These are phyloP conservation scores for Exidia glandulosa DNA, from an alignment of 768 basidiomycete species.

Conservation along the genomic window DNA sequence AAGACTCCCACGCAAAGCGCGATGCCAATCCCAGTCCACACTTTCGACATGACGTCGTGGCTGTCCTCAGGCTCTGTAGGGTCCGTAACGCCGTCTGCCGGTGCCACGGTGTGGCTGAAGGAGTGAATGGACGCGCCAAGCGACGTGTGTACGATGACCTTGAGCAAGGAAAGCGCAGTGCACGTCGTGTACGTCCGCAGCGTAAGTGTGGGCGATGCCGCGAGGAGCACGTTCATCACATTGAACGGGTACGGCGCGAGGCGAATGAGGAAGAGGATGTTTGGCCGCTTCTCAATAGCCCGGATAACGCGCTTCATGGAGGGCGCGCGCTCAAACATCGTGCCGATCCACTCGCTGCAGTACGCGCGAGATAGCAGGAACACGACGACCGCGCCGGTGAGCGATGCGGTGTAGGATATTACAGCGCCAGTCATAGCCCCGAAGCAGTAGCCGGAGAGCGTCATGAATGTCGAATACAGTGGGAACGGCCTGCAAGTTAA, in stretches of 20 bases:
- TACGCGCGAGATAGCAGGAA: slow-evolving; percentile 70
- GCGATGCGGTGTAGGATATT: slow-evolving; percentile 79
- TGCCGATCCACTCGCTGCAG: slow-evolving; percentile 51
- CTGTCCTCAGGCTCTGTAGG: slow-evolving; percentile 7
- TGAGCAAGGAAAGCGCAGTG: slow-evolving; percentile 78
- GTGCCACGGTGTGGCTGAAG: slow-evolving; percentile 37
- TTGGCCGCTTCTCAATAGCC: slow-evolving; percentile 80
- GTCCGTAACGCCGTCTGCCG: slow-evolving; percentile 12
- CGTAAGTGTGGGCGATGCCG: slow-evolving; percentile 73
- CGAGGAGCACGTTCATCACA: slow-evolving; percentile 90
- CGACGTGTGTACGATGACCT: slow-evolving; percentile 83
- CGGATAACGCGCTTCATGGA: slow-evolving; percentile 72
- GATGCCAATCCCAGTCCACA: slow-evolving; percentile 34
- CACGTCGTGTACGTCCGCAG: slow-evolving; percentile 68
- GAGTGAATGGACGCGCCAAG: slow-evolving; percentile 78
- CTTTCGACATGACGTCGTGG: slow-evolving; percentile 10
- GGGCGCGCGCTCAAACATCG: slow-evolving; percentile 57
- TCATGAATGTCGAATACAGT: slow-evolving; percentile 86
- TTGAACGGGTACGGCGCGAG: slow-evolving; percentile 90
- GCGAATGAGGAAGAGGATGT: slow-evolving; percentile 82
- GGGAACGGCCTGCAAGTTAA: slow-evolving; percentile 45
- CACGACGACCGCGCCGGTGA: slow-evolving; percentile 74
- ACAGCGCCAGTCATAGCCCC: slow-evolving; percentile 75
- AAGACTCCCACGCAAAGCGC: slow-evolving; percentile 63
- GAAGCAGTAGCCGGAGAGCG: slow-evolving; percentile 85